Percentiles rank a stretch among this genome's conserved stretches.
Evolutionary conservation across 108 stramenopile genomes (phyloP).

Genomic region (Conticribra guillardii): DNA sequence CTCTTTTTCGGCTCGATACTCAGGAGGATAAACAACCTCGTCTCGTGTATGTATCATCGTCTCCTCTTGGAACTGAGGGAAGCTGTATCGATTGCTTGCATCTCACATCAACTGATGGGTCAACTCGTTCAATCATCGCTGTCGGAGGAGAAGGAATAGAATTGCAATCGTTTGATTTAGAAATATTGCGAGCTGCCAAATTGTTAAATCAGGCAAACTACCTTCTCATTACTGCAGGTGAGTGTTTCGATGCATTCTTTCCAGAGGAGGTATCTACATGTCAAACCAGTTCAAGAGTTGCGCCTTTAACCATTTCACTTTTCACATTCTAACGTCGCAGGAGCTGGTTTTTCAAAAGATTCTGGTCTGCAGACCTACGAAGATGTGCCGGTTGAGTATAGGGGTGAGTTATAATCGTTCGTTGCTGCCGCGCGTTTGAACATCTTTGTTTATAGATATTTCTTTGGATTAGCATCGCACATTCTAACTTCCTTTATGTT

Average conservation of each 20-base stretch:
- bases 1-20: conserved; percentile 51
- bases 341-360: conserved; percentile 64
- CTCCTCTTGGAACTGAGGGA: conserved; percentile 36
- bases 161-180: conserved; percentile 30
- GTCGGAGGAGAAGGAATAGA: conserved; percentile 58
- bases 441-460: too few species aligned
- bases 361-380: conserved; percentile 56
- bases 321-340: conserved; percentile 3
- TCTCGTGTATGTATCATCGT: conserved; percentile 25
- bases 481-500: too few species aligned
- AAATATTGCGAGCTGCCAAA: conserved; percentile 33
- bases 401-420: not conserved
- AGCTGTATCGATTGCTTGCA: conserved; percentile 31
- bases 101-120: conserved; percentile 8
- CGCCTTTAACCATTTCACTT: not conserved
- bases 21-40: conserved; percentile 1
- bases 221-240: conserved; percentile 48
- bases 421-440: too few species aligned
- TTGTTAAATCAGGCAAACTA: conserved; percentile 34
- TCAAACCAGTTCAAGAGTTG: too few species aligned
- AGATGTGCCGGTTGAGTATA: conserved; percentile 34
- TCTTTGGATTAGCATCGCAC: too few species aligned
- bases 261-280: too few species aligned
- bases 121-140: conserved; percentile 27
- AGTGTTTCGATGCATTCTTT: not conserved